Evolutionary conservation across 495 filamentous ascomycete species (phyloP), one percentile per base, ranked within the genome.

Genomic region (Geopyxis carbonaria): DNA sequence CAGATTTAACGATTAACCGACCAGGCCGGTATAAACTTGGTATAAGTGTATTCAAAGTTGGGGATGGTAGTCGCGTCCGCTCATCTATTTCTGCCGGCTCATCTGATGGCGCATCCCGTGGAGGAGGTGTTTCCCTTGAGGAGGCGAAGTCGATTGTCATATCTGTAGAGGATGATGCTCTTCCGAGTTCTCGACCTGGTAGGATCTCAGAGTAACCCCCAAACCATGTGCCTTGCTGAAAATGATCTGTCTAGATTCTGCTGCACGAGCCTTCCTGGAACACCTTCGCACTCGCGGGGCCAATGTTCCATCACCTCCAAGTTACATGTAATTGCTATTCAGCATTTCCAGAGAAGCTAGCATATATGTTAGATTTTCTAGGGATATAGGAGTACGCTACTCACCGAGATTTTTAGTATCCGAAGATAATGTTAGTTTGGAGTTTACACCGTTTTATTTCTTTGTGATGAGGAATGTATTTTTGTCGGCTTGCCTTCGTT

Each of bases 21-120:
- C 37, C 51, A 19, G 51, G 51, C n/a, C 43, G 39, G 20, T 55
- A 55, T 22, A 49, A 46, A 30, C 38, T 55, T 21, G 46, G 51
- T 7, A 40, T 55, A 27, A 55, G 43, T 34, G 43, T 55, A 24
- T 55, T 55, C 43, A 55, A 51, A 28, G 38, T 55, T 18, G 51
- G 46, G 23, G 35, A 42, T 18, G 40, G 41, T 18, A 45, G 40
- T 18, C 44, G 43, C 22, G 39, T 43, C 32, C 43, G 44, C 23
- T 45, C 49, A 15, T 4, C 34, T n/a, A 5, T 10, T 10, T 5
- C 34, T 14, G 34, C 21, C 14, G 23, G 40, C 11, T 18, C 21
- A 7, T 28, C 28, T 19, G 44, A 30, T 28, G 44, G 39, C 20
- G 33, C 24, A 11, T 40, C 28, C 30, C 45, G 47, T 9, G 48